phyloP scores from a whole-genome alignment of 2,329 filamentous ascomycete genomes.

The Calonectria fujianensis region DNA sequence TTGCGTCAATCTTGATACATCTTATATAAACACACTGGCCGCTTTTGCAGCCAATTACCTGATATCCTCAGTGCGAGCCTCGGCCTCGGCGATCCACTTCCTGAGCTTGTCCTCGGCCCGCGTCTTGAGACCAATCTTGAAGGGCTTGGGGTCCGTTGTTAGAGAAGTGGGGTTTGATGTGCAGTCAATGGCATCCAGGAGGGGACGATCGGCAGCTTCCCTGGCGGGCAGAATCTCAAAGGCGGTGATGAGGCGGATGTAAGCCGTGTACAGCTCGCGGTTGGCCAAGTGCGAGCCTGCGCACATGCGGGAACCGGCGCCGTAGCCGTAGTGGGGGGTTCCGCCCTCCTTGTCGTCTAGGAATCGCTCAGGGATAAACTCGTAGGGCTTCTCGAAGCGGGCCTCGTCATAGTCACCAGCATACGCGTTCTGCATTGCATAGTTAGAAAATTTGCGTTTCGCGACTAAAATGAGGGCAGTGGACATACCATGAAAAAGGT shows the following conservation, averaged over 20 bases:
- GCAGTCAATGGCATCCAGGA: slow-evolving; percentile 75
- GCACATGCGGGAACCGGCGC: slow-evolving; percentile 79
- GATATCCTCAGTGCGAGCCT: slow-evolving; percentile 69
- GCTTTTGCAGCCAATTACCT: neutral
- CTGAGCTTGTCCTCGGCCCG: slow-evolving; percentile 67
- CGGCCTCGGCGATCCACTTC: slow-evolving; percentile 72
- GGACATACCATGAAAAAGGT: slow-evolving; percentile 83
- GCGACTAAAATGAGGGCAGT: neutral
- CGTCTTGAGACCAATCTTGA: slow-evolving; percentile 68
- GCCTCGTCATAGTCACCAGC: slow-evolving; percentile 82
- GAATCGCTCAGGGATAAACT: slow-evolving; percentile 83
- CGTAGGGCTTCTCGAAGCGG: slow-evolving; percentile 78
- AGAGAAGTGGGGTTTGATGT: slow-evolving; percentile 74
- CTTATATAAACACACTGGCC: neutral
- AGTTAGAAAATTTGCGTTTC: slow-evolving; percentile 5
- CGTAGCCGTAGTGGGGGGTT: slow-evolving; percentile 78
- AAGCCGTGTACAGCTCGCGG: slow-evolving; percentile 77
- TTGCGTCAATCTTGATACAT: neutral
- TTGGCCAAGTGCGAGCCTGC: slow-evolving; percentile 78
- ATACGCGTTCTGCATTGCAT: slow-evolving; percentile 76
- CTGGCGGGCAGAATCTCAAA: slow-evolving; percentile 72
- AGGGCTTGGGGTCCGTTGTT: slow-evolving; percentile 77
- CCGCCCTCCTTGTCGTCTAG: slow-evolving; percentile 73
- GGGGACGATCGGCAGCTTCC: slow-evolving; percentile 67
- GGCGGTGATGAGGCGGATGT: slow-evolving; percentile 74